These are phyloP conservation scores for Trapa bicornis DNA, from an alignment of 345 rosid genomes.

Conservation along the genomic window DNA sequence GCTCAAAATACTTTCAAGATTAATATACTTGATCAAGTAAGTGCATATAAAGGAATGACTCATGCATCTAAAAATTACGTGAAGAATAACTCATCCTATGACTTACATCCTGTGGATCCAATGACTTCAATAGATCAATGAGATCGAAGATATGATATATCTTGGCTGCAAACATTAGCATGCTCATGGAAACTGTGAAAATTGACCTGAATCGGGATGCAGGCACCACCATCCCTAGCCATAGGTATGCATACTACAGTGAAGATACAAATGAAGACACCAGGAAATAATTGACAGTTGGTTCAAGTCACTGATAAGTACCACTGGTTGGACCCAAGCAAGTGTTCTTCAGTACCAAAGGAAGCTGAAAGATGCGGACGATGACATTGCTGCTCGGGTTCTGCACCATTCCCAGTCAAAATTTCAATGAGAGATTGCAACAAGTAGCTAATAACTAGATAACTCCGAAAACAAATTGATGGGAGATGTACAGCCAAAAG, in stretches of 20 bases:
- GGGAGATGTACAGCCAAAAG: neutral
- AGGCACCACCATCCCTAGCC: conserved; percentile 40
- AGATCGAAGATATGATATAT: conserved; percentile 50
- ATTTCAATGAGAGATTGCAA: neutral
- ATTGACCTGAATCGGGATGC: conserved; percentile 53
- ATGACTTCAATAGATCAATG: conserved; percentile 41
- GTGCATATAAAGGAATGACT: conserved; percentile 1
- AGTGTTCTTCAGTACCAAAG: conserved; percentile 50
- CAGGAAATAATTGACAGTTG: too few species aligned
- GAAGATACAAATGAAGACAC: too few species aligned
- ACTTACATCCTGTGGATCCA: conserved; percentile 55
- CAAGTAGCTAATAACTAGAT: neutral
- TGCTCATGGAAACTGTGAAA: conserved; percentile 42
- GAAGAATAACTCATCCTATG: neutral
- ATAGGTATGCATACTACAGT: neutral
- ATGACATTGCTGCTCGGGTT: conserved; percentile 45
- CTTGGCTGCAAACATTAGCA: conserved; percentile 75
- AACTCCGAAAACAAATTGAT: too few species aligned
- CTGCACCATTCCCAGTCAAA: conserved; percentile 25
- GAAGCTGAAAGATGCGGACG: conserved; percentile 70
- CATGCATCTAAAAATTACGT: neutral
- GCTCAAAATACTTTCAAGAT: neutral
- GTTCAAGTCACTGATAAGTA: conserved; percentile 10
- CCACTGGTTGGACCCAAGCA: conserved; percentile 49
- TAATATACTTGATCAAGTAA: too few species aligned